Base-by-base conservation (phyloP, 2,329 filamentous ascomycete genomes). In the Xylaria sp. region DNA sequence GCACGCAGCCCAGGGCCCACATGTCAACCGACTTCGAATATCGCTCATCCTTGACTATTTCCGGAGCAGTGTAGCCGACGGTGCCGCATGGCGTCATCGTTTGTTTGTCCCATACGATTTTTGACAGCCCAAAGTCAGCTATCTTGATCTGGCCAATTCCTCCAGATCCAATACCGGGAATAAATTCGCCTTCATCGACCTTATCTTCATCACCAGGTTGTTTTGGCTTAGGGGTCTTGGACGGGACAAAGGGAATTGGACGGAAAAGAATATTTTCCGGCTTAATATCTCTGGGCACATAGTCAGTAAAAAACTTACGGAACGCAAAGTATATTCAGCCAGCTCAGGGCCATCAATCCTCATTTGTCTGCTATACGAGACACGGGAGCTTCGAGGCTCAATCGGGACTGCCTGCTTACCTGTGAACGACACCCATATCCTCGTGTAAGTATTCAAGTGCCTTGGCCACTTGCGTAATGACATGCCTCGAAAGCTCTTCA, bases 1-100 rank as follows among this genome's bases (percentile, higher is more conserved):
- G 86, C 12, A 99, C 96, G 79, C 96, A 99, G 15, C 96, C 96
- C 39, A 99, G 83, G 3, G 96, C 96, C 96, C 96, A 99, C 96
- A 99, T 99, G 78, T 99, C 96, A 55, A 99, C 96, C 61, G 94
- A 97, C 85, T 98, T 99, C 46, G 95, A 98, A 81, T 99, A 99
- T 25, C 94, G 90, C 82, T 99, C 96, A 81, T 99, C 96, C 83
- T 98, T 98, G 79, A 99, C 96, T 71, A 99, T 99, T 79, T 99
- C 96, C 8, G 96, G 96, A 3, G 96, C 96, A 3, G 96, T 98
- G 82, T 99, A 99, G 52, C 96, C 96, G 66, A 98, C 96, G 0
- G 96, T 99, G 67, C 96, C 96, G 80, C 96, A 99, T n/a, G 96
- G 96, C 2, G 96, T 99, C 93, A 98, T 98, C 10, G 96, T 99